Evolutionary conservation across 2,329 filamentous ascomycete genomes (phyloP).

Genomic region (Colletotrichum coccodes): DNA sequence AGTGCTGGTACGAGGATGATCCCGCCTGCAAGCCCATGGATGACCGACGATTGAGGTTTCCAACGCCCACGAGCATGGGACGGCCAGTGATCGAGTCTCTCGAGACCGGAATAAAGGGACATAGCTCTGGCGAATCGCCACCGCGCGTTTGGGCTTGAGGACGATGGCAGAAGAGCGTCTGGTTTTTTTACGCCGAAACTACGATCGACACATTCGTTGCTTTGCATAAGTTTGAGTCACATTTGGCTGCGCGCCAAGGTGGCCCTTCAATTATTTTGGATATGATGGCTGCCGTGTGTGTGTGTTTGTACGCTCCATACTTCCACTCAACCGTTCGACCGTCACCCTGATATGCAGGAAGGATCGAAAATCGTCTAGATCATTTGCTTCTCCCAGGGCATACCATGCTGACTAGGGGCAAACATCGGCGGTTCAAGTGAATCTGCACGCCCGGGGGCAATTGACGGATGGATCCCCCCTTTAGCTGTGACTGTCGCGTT

Average conservation of each 20-base stretch:
- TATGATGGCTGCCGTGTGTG: background rate
- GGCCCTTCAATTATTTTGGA: background rate
- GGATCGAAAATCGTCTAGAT: background rate
- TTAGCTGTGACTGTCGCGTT: background rate
- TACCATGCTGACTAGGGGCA: background rate
- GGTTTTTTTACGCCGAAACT: background rate
- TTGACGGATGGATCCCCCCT: background rate
- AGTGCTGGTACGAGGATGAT: background rate
- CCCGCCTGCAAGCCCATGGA: background rate
- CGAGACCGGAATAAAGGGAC: background rate
- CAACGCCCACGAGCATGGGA: background rate
- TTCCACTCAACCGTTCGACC: background rate
- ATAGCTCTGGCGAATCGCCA: background rate
- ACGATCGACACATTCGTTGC: background rate
- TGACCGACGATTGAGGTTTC: background rate
- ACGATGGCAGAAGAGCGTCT: background rate
- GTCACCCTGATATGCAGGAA: background rate
- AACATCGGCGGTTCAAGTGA: background rate
- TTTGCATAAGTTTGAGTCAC: background rate
- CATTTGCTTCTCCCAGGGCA: background rate
- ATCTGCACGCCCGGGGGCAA: background rate
- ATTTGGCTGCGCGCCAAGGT: background rate
- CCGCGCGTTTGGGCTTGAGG: background rate
- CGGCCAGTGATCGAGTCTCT: background rate
- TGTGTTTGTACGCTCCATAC: background rate